phyloP scores from a whole-genome alignment of 768 basidiomycete species.

The Albatrellus ellisii region DNA sequence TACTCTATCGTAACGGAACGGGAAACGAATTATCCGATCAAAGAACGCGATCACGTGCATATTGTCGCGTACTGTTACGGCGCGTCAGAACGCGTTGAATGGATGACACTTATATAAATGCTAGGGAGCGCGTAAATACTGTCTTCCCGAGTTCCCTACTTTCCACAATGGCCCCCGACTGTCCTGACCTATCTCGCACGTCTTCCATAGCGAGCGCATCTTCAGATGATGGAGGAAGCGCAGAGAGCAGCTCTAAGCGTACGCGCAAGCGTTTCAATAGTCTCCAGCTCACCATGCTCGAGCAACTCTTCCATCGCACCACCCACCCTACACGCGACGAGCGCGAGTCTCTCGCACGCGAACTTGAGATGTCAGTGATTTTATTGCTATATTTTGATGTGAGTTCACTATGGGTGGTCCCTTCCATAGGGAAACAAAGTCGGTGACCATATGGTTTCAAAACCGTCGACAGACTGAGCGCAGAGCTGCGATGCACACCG shows the following conservation, averaged over 20 bases:
- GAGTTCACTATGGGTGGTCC: not conserved
- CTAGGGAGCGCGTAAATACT: too few species aligned
- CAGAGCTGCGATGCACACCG: constrained; percentile 5
- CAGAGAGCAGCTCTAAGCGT: constrained; percentile 3
- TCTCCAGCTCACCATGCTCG: constrained; percentile 11
- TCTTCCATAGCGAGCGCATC: constrained; percentile 8
- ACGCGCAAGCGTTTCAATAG: constrained; percentile 14
- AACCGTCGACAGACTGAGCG: constrained; percentile 21
- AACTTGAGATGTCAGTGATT: constrained; percentile 8
- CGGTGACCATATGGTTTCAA: constrained; percentile 24
- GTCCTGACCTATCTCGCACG: constrained; percentile 6
- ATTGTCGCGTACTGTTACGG: too few species aligned
- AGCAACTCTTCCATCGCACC: constrained; percentile 10
- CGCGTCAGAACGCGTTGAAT: not conserved
- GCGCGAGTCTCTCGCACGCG: constrained; percentile 11
- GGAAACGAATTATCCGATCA: too few species aligned
- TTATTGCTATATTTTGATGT: not conserved
- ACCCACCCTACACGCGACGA: constrained; percentile 14
- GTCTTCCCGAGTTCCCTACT: not conserved
- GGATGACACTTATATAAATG: not conserved
- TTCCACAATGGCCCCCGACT: constrained; percentile 4
- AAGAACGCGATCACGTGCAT: not conserved
- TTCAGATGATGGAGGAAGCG: constrained; percentile 1
- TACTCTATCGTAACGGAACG: too few species aligned
- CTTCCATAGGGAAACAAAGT: constrained; percentile 16